These are phyloP conservation scores for Xylaria sp. DNA, from an alignment of 2,329 filamentous ascomycete genomes.

Conservation along the genomic window DNA sequence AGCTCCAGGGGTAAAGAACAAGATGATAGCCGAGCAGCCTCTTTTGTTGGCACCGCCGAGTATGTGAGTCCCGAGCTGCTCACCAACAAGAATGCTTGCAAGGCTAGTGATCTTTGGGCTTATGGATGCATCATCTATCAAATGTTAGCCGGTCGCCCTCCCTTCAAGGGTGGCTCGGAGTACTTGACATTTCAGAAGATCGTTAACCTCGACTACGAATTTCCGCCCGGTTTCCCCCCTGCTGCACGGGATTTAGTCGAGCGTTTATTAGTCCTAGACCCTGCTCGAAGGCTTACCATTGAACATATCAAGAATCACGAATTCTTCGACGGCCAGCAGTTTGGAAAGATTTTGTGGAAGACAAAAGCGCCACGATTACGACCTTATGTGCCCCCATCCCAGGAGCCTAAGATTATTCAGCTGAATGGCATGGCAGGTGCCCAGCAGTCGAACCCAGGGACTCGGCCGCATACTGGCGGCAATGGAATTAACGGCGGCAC, in stretches of 20 bases:
- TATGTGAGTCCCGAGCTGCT: conserved; percentile 98
- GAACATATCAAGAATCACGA: conserved; percentile 97
- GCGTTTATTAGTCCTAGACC: conserved; percentile 87
- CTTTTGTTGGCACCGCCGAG: conserved; percentile 96
- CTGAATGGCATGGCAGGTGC: conserved; percentile 62
- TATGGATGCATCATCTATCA: conserved; percentile 99
- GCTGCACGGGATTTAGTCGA: conserved; percentile 90
- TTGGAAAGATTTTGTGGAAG: conserved; percentile 87
- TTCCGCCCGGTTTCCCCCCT: conserved; percentile 84
- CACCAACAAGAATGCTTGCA: conserved; percentile 95
- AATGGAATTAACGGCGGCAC: conserved; percentile 52
- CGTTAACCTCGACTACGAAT: conserved; percentile 90
- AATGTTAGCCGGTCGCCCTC: conserved; percentile 89
- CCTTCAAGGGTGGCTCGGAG: conserved; percentile 95
- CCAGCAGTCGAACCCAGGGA: conserved; percentile 36
- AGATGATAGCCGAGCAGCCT: conserved; percentile 79
- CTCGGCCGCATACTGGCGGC: conserved; percentile 44
- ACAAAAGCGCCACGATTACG: conserved; percentile 87
- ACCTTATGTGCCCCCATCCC: conserved; percentile 77
- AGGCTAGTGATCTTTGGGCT: conserved; percentile 96
- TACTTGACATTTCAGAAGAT: conserved; percentile 99
- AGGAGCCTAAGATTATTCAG: conserved; percentile 76
- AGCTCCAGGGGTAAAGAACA: conserved; percentile 45
- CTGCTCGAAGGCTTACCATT: conserved; percentile 80
- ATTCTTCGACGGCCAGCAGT: conserved; percentile 88